phyloP scores from a whole-genome alignment of 495 filamentous ascomycete genomes.

The Penicillium cinerascens region DNA sequence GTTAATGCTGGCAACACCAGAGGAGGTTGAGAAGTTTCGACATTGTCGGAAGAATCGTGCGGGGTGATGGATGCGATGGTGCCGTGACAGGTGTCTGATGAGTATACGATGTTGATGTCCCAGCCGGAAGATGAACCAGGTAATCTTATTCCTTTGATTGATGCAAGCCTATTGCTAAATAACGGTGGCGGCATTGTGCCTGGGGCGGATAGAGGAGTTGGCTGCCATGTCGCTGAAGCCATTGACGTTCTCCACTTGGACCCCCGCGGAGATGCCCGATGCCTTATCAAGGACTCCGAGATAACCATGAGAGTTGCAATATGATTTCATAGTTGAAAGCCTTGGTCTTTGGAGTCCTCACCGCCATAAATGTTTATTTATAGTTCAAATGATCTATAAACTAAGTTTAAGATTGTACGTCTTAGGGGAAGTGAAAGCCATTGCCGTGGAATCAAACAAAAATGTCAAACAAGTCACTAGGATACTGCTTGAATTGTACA shows the following conservation, averaged over 20 bases:
- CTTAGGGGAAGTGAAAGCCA: too few species aligned
- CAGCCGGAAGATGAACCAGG: conserved; percentile 33
- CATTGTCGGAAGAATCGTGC: conserved; percentile 16
- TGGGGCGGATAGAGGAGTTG: background rate
- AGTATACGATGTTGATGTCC: conserved; percentile 39
- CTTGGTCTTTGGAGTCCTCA: background rate
- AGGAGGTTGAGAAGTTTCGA: conserved; percentile 9
- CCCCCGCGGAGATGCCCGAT: background rate
- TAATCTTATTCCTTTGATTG: conserved; percentile 39
- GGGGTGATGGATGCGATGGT: conserved; percentile 40
- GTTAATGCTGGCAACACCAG: conserved; percentile 55
- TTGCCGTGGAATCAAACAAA: too few species aligned
- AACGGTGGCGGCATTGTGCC: conserved; percentile 24
- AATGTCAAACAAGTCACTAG: too few species aligned
- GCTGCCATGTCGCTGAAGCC: background rate
- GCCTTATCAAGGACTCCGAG: background rate
- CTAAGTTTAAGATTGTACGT: too few species aligned
- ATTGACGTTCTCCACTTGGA: background rate
- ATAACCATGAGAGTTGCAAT: background rate
- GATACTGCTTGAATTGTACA: too few species aligned
- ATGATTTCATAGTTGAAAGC: background rate
- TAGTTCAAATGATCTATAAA: background rate
- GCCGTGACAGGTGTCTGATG: conserved; percentile 18
- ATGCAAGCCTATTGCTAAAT: conserved; percentile 17
- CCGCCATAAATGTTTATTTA: too few species aligned